phyloP scores from a whole-genome alignment of 306 rosid genomes.

The Lotus japonicus region DNA sequence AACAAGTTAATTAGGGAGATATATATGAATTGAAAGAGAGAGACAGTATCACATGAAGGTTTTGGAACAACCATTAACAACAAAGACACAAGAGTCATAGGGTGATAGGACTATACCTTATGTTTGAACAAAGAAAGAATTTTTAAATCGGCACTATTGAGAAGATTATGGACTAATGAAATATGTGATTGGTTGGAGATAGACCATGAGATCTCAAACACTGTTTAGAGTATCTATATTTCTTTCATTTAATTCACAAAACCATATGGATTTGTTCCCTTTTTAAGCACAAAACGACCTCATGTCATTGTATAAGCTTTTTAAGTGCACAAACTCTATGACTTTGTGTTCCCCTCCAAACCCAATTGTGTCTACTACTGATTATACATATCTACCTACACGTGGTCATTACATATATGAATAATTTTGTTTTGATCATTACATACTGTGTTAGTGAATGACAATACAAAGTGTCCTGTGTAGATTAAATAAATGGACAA shows the following conservation, averaged over 20 bases:
- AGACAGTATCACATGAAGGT: constrained; percentile 45
- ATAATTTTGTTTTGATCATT: not conserved
- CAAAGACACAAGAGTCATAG: constrained; percentile 18
- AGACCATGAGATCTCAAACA: constrained; percentile 18
- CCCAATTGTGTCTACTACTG: constrained; percentile 16
- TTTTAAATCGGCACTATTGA: not conserved
- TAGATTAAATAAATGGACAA: constrained; percentile 3
- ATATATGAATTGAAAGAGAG: not conserved
- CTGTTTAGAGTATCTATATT: constrained; percentile 14
- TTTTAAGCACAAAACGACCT: constrained; percentile 21
- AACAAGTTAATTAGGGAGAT: not conserved
- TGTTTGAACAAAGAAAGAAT: constrained; percentile 3
- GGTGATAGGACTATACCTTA: constrained; percentile 8
- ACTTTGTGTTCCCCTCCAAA: constrained; percentile 21
- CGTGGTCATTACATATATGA: too few species aligned
- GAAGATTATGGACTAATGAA: not conserved
- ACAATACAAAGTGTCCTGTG: not conserved
- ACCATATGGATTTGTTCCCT: constrained; percentile 36
- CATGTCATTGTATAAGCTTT: constrained; percentile 13
- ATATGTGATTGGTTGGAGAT: not conserved
- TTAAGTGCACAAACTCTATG: constrained; percentile 12
- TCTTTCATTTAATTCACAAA: not conserved
- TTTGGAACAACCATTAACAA: constrained; percentile 23
- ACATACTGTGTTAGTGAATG: not conserved
- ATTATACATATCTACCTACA: too few species aligned